A percentile compares a stretch with the other conserved stretches of the same genome.
Evolutionary conservation across 2,329 filamentous ascomycete species (phyloP).

Genomic region (Trichoderma breve): DNA sequence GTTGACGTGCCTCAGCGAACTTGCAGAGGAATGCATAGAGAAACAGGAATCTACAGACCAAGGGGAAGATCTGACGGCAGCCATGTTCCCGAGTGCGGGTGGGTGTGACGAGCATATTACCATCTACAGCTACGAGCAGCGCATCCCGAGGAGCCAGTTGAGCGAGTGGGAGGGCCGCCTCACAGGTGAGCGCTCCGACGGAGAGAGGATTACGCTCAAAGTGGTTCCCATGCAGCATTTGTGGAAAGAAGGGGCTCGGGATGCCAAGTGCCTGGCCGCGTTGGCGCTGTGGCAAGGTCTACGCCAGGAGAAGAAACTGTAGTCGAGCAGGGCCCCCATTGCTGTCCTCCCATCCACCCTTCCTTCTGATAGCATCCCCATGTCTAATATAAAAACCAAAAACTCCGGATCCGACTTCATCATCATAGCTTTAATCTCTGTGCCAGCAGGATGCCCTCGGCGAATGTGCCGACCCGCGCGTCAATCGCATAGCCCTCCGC

Average conservation of each 20-base stretch:
- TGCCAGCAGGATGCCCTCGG: slow-evolving; percentile 74
- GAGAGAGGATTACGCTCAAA: slow-evolving; percentile 62
- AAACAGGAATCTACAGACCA: neutral
- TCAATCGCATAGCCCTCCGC: slow-evolving; percentile 74
- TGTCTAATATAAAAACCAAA: neutral
- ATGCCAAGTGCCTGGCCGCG: slow-evolving; percentile 59
- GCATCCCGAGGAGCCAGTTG: slow-evolving; percentile 49
- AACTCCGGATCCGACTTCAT: neutral
- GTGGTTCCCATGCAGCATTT: slow-evolving; percentile 55
- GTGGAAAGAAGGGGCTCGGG: slow-evolving; percentile 56
- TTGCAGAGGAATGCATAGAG: slow-evolving; percentile 38
- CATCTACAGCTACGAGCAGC: slow-evolving; percentile 56
- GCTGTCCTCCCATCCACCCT: neutral
- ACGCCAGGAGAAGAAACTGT: slow-evolving; percentile 46
- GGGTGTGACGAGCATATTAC: slow-evolving; percentile 61
- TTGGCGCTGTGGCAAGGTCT: slow-evolving; percentile 59
- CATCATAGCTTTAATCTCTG: slow-evolving; percentile 51
- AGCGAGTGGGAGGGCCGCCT: slow-evolving; percentile 55
- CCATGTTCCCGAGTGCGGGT: slow-evolving; percentile 57
- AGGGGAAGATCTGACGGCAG: slow-evolving; percentile 42
- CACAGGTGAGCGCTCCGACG: slow-evolving; percentile 56
- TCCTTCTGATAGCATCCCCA: neutral
- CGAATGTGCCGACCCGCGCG: slow-evolving; percentile 72
- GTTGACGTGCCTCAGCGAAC: slow-evolving; percentile 51
- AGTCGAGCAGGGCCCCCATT: neutral